phyloP scores from a whole-genome alignment of 2,329 filamentous ascomycete species.

The Arthroderma uncinatum region DNA sequence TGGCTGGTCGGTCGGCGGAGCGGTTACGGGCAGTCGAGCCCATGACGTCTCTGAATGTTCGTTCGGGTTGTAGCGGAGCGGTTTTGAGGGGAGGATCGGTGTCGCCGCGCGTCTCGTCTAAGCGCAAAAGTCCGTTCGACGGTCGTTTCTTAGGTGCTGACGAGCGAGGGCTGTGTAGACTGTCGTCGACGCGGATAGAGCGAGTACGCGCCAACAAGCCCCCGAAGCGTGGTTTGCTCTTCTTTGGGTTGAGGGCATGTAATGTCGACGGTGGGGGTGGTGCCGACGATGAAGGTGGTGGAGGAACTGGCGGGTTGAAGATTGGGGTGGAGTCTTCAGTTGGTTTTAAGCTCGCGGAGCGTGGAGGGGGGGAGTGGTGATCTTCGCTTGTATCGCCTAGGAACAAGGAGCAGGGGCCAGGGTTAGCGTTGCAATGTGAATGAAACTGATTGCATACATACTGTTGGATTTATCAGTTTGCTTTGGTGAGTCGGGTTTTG shows the following conservation, averaged over 20 bases:
- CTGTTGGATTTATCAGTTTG: background rate
- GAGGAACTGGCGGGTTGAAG: background rate
- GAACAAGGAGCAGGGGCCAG: background rate
- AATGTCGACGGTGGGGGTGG: background rate
- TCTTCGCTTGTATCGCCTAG: slow-evolving; percentile 13
- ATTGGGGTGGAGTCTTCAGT: slow-evolving; percentile 15
- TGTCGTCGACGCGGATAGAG: slow-evolving; percentile 35
- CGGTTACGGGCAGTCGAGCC: slow-evolving; percentile 54
- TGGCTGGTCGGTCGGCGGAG: slow-evolving; percentile 54
- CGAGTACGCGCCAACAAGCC: slow-evolving; percentile 36
- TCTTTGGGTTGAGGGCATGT: slow-evolving; percentile 25
- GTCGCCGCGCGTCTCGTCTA: slow-evolving; percentile 27
- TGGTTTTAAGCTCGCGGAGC: slow-evolving; percentile 4
- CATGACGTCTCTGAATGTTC: slow-evolving; percentile 58
- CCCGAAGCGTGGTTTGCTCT: slow-evolving; percentile 36
- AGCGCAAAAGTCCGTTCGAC: slow-evolving; percentile 30
- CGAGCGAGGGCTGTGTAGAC: slow-evolving; percentile 21
- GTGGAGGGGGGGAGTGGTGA: slow-evolving; percentile 9
- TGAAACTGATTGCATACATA: background rate
- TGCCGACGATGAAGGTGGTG: slow-evolving; percentile 1
- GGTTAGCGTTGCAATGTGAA: background rate
- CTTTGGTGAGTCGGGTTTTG: background rate
- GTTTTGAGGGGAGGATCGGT: slow-evolving; percentile 45
- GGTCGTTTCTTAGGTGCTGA: slow-evolving; percentile 26
- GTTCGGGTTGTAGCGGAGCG: slow-evolving; percentile 55